Conservation (phyloP, 176 grass and related monocot genomes). For the Rhynchospora breviuscula region DNA sequence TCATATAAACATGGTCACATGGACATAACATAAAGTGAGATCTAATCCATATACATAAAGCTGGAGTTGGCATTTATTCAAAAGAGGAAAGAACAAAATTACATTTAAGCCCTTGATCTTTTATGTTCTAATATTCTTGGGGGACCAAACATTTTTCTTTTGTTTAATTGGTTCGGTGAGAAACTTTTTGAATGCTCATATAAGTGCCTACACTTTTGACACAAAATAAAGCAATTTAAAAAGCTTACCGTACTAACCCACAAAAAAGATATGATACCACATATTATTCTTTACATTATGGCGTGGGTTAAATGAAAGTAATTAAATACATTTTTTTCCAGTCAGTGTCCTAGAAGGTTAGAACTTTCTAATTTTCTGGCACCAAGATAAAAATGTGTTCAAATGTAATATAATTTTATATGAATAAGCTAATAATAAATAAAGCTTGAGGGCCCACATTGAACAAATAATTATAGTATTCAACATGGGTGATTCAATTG, state of each 20-base stretch:
- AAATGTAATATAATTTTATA: too few relatives aligned
- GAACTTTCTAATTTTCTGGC: neutral
- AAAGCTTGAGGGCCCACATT: neutral
- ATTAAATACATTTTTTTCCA: neutral
- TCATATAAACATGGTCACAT: neutral
- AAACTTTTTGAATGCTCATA: neutral
- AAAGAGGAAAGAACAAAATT: neutral
- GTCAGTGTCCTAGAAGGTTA: neutral
- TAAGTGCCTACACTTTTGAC: neutral
- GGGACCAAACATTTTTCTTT: neutral
- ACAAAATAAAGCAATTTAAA: neutral
- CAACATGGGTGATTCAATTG: neutral
- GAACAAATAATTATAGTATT: neutral
- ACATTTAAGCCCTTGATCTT: neutral
- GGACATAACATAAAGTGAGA: neutral
- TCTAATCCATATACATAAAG: neutral
- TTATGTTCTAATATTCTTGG: neutral
- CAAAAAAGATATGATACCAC: neutral
- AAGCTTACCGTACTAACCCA: neutral
- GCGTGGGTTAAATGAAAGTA: neutral
- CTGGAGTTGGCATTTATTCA: constrained; percentile 4
- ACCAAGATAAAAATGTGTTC: neutral
- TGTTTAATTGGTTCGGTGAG: neutral
- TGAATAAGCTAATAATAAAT: too few relatives aligned
- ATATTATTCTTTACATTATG: neutral